Evolutionary conservation across 108 stramenopile species (phyloP).

Genomic region (Pseudonitzschia multiseries): DNA sequence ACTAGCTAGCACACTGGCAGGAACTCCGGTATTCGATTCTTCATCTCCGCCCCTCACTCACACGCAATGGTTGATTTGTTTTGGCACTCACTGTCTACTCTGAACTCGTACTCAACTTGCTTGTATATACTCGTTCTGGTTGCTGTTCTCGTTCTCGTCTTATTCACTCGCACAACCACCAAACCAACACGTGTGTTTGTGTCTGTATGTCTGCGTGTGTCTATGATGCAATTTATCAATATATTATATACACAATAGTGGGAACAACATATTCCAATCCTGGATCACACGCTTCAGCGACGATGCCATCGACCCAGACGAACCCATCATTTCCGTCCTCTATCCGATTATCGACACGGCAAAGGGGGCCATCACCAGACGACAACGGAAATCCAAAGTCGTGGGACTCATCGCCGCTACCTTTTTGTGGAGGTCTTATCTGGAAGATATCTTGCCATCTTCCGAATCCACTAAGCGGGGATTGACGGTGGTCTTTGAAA

Average conservation of each 20-base stretch:
- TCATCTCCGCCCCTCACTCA: too few species aligned
- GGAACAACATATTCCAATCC: neutral
- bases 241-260: neutral
- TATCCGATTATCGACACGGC: slow-evolving; percentile 24
- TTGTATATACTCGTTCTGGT: too few species aligned
- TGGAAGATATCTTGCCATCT: slow-evolving; percentile 18
- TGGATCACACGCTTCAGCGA: slow-evolving; percentile 1
- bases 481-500: slow-evolving; percentile 35
- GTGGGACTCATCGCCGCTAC: slow-evolving; percentile 20
- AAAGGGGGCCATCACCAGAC: neutral
- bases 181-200: too few species aligned
- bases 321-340: slow-evolving; percentile 8
- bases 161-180: too few species aligned
- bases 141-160: too few species aligned
- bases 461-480: slow-evolving; percentile 24
- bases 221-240: too few species aligned
- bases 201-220: too few species aligned
- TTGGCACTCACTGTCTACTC: too few species aligned
- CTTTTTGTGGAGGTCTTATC: slow-evolving; percentile 18
- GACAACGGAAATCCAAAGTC: slow-evolving; percentile 7
- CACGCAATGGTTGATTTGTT: too few species aligned
- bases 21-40: too few species aligned
- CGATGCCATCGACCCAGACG: neutral
- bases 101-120: too few species aligned
- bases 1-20: too few species aligned